Evolutionary conservation across 176 grass and related monocot genomes (phyloP).

Genomic region (Oryza coarctata): DNA sequence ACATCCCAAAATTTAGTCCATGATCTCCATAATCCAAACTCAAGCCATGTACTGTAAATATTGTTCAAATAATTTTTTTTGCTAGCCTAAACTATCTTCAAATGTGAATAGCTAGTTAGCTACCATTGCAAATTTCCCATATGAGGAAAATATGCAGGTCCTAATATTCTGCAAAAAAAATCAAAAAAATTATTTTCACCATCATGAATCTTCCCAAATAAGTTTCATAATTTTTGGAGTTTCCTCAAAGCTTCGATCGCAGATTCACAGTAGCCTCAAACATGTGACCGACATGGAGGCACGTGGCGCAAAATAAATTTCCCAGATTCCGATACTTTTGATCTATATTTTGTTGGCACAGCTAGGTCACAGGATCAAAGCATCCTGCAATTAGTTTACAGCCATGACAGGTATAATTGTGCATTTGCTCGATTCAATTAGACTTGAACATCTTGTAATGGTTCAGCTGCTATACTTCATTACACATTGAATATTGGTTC

Average conservation of each 20-base stretch:
- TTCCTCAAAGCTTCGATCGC: background rate
- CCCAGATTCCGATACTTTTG: background rate
- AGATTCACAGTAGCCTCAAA: background rate
- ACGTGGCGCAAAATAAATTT: background rate
- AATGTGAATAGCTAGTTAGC: background rate
- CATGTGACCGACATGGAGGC: background rate
- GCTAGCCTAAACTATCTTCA: background rate
- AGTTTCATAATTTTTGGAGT: background rate
- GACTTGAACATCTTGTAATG: background rate
- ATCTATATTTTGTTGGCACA: slow-evolving; percentile 5
- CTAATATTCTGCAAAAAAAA: background rate
- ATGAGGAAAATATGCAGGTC: background rate
- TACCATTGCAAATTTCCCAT: background rate
- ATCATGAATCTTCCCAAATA: background rate
- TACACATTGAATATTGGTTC: background rate
- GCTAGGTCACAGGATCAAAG: background rate
- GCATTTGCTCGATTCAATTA: background rate
- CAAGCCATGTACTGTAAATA: background rate
- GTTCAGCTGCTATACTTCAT: slow-evolving; percentile 19
- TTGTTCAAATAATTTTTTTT: background rate
- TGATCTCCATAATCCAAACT: background rate
- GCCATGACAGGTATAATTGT: background rate
- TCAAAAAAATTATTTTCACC: background rate
- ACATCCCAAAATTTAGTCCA: background rate
- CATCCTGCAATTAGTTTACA: background rate